Evolutionary conservation across 177 flowering plant genomes (phyloP).

Genomic region (Telopea speciosissima): DNA sequence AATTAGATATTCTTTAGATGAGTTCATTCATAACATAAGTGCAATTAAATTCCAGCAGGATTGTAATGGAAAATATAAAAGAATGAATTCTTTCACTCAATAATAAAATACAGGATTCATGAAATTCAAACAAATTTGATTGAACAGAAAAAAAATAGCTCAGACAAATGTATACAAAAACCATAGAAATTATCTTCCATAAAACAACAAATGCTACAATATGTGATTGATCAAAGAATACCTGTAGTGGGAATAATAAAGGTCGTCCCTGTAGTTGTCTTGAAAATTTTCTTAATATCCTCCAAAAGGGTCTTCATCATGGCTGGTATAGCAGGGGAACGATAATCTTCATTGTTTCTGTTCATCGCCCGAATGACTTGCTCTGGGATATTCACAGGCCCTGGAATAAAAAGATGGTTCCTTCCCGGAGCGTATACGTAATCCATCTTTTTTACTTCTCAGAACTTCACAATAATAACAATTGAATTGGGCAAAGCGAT

Average conservation of each 20-base stretch:
- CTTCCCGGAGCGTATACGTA: constrained; percentile 79
- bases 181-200: no score
- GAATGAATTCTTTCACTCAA: no score
- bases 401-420: constrained; percentile 97
- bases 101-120: no score
- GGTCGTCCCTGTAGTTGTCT: constrained; percentile 79
- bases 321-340: constrained; percentile 95
- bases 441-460: constrained; percentile 57
- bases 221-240: constrained; percentile 13
- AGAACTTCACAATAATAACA: no score
- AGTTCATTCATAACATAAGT: no score
- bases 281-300: constrained; percentile 93
- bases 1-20: no score
- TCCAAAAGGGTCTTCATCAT: constrained; percentile 74
- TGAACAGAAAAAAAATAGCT: no score
- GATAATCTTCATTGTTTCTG: constrained; percentile 96
- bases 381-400: constrained; percentile 94
- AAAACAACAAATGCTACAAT: neutral
- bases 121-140: no score
- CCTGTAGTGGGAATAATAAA: constrained; percentile 96
- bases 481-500: no score
- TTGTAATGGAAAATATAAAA: no score
- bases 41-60: no score
- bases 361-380: constrained; percentile 89
- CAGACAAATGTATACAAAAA: neutral